Evolutionary conservation across 306 rosid species (phyloP), one percentile per base, ranked within the genome.

Genomic region (Vigna mungo): DNA sequence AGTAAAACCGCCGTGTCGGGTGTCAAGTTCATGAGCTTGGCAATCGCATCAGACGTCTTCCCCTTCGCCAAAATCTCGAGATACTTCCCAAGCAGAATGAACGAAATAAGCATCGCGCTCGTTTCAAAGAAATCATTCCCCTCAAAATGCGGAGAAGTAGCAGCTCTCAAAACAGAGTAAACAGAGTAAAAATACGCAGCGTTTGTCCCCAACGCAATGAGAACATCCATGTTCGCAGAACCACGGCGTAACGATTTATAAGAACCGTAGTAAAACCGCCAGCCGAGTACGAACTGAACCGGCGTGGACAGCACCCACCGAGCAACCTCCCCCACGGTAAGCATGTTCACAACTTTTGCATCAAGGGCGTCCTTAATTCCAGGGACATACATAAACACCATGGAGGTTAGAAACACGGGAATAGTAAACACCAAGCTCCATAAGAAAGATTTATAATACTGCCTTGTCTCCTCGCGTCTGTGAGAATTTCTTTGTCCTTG

Each of bases 121-220:
- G 98, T 94, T 85, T 94, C 98, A 65, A 94, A 94, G 83, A 94
- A 94, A 86, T 94, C 98, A 2, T 84, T 87, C 5, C 98, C 98
- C 54, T 82, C 80, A 61, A 94, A 94, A 65, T 75, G 59, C 21
- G 54, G 76, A 13, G 91, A 87, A 5, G 77, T 80, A 36, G 96
- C 92, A 52, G 97, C 85, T 81, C 97, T 94, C 15, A 91, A 46
- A 6, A 91, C 79, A n/a, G 87, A 78, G 76, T 91, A 94, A 4
- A 91, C 97, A 1, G 98, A 94, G 47, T 90, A 94, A 69, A 94
- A 91, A 56, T 94, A 94, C 63, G 98, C 98, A 17, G 94, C 91
- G 68, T 94, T 94, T 80, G 98, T 94, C 76, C 96, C 98, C 80
- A 94, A 68, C 7, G 92, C 92, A 71, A 94, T 89, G 78, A 94